These are phyloP conservation scores for Priceomyces haplophilus DNA, from an alignment of 805 yeast genomes.

Conservation along the genomic window DNA sequence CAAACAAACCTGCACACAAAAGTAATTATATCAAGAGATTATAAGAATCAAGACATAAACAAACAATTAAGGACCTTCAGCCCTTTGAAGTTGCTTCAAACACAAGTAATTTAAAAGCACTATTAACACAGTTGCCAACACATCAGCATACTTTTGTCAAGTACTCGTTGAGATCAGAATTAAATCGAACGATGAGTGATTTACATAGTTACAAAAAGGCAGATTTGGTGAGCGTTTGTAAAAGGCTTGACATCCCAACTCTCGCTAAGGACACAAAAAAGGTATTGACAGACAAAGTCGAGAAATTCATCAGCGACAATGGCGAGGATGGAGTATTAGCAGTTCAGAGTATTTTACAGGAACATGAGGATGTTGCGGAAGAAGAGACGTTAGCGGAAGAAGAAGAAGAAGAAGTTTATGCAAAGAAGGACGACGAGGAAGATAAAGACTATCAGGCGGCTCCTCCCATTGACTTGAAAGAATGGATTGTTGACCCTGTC, in stretches of 20 bases:
- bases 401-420: slow-evolving; percentile 21
- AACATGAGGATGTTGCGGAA: slow-evolving; percentile 20
- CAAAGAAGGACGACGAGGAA: slow-evolving; percentile 30
- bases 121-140: neutral
- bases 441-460: slow-evolving; percentile 37
- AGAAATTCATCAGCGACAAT: slow-evolving; percentile 23
- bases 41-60: slow-evolving; percentile 4
- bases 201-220: slow-evolving; percentile 37
- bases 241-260: slow-evolving; percentile 32
- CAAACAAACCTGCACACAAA: slow-evolving; percentile 4
- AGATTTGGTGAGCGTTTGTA: slow-evolving; percentile 35
- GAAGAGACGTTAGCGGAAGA: slow-evolving; percentile 17
- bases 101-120: neutral
- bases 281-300: slow-evolving; percentile 37
- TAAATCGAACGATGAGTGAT: slow-evolving; percentile 27
- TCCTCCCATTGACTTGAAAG: slow-evolving; percentile 40
- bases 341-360: slow-evolving; percentile 15
- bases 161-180: neutral
- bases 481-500: slow-evolving; percentile 37
- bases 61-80: slow-evolving; percentile 2
- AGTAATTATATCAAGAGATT: neutral
- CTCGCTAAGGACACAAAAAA: slow-evolving; percentile 41
- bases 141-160: neutral
- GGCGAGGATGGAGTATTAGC: slow-evolving; percentile 24
- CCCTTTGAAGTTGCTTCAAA: slow-evolving; percentile 1